Conservation (phyloP, 768 basidiomycete species). For the Trametes cingulata region DNA sequence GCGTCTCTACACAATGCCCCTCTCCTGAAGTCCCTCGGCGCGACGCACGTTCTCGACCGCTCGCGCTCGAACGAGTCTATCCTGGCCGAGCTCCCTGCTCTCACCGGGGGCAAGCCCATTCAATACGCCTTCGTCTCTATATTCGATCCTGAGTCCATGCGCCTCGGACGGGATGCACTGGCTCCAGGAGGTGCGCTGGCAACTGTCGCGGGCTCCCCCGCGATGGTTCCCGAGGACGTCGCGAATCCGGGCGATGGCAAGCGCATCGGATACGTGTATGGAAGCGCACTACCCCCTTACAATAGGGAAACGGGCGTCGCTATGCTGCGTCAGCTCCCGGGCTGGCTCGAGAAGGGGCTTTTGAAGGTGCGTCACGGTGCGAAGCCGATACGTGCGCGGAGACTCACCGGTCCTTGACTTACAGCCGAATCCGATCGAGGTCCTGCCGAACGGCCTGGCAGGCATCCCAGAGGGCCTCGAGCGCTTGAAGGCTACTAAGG, state of each 20-base stretch:
- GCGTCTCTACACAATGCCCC: constrained; percentile 24
- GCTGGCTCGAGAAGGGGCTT: constrained; percentile 22
- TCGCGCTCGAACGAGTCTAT: constrained; percentile 3
- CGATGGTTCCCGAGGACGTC: background rate
- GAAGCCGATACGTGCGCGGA: no score
- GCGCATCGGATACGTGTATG: constrained; percentile 15
- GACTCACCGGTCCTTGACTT: no score
- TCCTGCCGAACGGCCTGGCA: constrained; percentile 41
- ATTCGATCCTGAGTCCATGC: constrained; percentile 16
- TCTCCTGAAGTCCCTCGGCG: constrained; percentile 26
- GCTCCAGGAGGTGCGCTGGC: constrained; percentile 26
- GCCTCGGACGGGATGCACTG: background rate
- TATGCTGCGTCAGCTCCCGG: constrained; percentile 21
- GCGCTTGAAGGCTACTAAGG: constrained; percentile 35
- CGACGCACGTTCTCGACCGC: constrained; percentile 30
- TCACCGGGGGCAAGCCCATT: constrained; percentile 2
- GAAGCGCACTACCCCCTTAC: constrained; percentile 11
- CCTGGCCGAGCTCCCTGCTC: constrained; percentile 1
- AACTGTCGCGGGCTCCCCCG: constrained; percentile 1
- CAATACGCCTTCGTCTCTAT: constrained; percentile 7
- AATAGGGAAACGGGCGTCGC: constrained; percentile 7
- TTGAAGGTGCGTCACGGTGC: constrained; percentile 23
- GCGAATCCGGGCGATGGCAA: constrained; percentile 20
- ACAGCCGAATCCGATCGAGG: constrained; percentile 44
- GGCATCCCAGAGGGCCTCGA: constrained; percentile 42